A percentile compares a stretch with the other conserved stretches of the same genome.
Conservation (phyloP, 768 basidiomycete genomes). For the Pisolithus orientalis region DNA sequence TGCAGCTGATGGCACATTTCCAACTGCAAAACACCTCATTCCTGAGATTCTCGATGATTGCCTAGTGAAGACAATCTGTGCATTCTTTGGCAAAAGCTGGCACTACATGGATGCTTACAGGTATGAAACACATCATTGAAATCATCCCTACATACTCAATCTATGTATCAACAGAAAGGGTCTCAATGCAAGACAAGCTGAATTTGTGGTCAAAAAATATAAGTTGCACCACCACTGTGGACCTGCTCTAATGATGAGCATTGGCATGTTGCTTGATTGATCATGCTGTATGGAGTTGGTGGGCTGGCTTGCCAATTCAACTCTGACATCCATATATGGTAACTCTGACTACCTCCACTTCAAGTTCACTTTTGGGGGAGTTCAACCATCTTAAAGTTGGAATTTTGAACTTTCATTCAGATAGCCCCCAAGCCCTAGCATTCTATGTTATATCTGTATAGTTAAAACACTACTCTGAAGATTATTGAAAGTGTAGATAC, state of each 20-base stretch:
- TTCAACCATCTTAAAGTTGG: not conserved
- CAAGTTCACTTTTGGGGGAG: not conserved
- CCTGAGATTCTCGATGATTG: too few relatives aligned
- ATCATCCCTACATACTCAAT: not conserved
- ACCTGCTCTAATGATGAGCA: not conserved
- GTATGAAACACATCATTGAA: too few relatives aligned
- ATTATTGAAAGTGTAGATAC: slow-evolving; percentile 1
- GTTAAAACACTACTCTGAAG: not conserved
- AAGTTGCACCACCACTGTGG: slow-evolving; percentile 7
- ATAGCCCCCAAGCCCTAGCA: not conserved
- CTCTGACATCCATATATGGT: not conserved
- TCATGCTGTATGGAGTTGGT: not conserved
- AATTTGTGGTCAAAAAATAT: slow-evolving; percentile 14
- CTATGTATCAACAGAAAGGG: slow-evolving; percentile 2
- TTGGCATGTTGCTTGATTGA: not conserved
- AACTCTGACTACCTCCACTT: not conserved
- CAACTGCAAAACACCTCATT: slow-evolving; percentile 13
- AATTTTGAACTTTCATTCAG: not conserved
- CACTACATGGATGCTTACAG: slow-evolving; percentile 11
- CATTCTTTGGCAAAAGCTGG: slow-evolving; percentile 5
- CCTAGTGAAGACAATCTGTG: slow-evolving; percentile 13
- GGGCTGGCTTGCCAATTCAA: not conserved
- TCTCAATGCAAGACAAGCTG: slow-evolving; percentile 11
- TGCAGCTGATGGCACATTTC: slow-evolving; percentile 17
- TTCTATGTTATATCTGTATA: not conserved